Evolutionary conservation across 2,329 filamentous ascomycete genomes (phyloP).

Genomic region (Coniochaeta sp.): DNA sequence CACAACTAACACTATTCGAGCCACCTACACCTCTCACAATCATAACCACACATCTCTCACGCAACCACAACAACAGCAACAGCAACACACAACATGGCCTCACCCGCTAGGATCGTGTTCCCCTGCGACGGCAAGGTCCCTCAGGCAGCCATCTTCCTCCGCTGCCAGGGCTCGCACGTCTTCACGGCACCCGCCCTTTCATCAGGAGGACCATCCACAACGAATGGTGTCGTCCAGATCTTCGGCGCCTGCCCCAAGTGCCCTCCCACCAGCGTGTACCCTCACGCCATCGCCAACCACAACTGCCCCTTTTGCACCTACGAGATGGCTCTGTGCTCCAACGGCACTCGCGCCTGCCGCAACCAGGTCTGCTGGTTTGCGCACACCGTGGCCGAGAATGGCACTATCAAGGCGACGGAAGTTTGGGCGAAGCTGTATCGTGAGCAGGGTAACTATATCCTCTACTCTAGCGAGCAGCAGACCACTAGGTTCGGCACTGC

Average conservation of each 20-base stretch:
- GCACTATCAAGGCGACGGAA: neutral
- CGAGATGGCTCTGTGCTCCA: neutral
- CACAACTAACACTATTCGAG: no score
- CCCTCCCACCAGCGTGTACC: neutral
- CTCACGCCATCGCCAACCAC: neutral
- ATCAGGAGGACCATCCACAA: neutral
- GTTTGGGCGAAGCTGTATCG: neutral
- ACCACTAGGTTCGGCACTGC: neutral
- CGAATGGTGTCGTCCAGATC: neutral
- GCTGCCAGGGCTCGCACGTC: neutral
- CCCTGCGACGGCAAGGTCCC: neutral
- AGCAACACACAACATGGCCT: neutral
- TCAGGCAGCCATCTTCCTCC: neutral
- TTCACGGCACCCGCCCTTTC: neutral
- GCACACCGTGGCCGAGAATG: neutral
- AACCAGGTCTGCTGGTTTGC: neutral
- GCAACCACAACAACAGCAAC: neutral
- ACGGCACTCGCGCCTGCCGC: neutral
- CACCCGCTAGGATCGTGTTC: neutral
- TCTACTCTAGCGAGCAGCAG: neutral
- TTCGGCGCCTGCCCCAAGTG: neutral
- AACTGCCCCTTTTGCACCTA: neutral
- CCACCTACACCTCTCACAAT: no score
- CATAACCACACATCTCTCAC: neutral
- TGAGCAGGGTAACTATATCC: neutral